A percentile compares a stretch with the other conserved stretches of the same genome.
Conservation (phyloP, 257 asterid species). For the Echium plantagineum region DNA sequence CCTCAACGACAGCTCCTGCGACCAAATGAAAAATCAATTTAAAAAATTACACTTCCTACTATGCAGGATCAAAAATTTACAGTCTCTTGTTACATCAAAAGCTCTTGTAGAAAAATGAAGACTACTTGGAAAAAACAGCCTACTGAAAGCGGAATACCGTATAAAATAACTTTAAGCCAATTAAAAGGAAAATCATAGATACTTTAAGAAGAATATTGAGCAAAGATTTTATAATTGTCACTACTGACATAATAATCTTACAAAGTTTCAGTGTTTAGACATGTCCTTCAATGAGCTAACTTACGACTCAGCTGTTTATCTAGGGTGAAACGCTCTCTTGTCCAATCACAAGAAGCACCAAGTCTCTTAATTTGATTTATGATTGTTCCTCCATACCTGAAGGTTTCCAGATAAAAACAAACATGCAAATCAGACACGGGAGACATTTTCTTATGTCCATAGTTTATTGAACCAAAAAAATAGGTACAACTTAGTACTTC, state of each 20-base stretch:
- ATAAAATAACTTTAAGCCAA: background rate
- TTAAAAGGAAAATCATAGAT: too few relatives aligned
- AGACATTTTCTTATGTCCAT: background rate
- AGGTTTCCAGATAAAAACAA: constrained; percentile 16
- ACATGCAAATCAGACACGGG: constrained; percentile 11
- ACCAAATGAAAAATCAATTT: constrained; percentile 14
- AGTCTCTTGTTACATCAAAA: background rate
- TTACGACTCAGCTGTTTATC: constrained; percentile 97
- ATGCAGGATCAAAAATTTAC: background rate
- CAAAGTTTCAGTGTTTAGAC: constrained; percentile 21
- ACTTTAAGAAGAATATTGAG: background rate
- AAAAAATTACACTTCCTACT: background rate
- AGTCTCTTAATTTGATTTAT: constrained; percentile 95
- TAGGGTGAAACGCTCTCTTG: constrained; percentile 83
- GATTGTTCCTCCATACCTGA: constrained; percentile 95
- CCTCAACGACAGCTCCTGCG: constrained; percentile 92
- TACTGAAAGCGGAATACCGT: constrained; percentile 4
- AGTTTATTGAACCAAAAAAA: background rate
- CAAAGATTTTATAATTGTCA: background rate
- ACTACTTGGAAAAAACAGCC: background rate
- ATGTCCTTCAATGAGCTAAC: constrained; percentile 43
- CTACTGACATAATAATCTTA: background rate
- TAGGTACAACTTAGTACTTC: constrained; percentile 34
- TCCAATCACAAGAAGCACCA: constrained; percentile 99
- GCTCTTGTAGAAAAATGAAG: background rate